Base-by-base conservation (phyloP, 495 filamentous ascomycete genomes). In the Penicillium paxilli region DNA sequence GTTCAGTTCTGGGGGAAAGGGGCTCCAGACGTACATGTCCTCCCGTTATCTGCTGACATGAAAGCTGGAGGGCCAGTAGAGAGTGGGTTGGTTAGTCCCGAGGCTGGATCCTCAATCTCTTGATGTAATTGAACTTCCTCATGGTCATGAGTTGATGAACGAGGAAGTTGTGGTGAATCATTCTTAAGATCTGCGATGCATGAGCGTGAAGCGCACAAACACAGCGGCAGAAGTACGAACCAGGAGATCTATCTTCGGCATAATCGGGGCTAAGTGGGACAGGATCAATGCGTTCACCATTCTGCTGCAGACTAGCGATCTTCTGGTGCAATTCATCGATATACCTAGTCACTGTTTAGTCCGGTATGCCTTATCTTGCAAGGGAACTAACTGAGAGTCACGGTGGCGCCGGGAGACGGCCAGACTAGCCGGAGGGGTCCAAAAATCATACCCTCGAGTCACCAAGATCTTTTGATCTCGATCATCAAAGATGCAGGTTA, bases 401-500 rank as follows among this genome's bases (percentile, higher is more conserved):
- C 8, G 20, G 35, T 38, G 35, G 21, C 40, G 40, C n/a, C n/a
- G 40, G 20, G 40, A n/a, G 20, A 14, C 28, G 30, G n/a, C n/a
- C n/a, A n/a, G n/a, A n/a, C 33, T 11, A 24, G 17, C 5, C 20
- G 40, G 40, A 19, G 44, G 9, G 40, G 6, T 11, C 2, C 25
- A 17, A 4, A 42, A 8, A 8, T 55, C 61, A 25, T 55, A 75
- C 70, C 68, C 71, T 49, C 63, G 59, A 35, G 72, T 75, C 6
- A 78, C 73, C 12, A 78, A 54, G 9, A 76, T 62, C 51, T 75
- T 78, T 44, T 76, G 72, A 33, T 74, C 67, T 8, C 67, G 62
- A 38, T 71, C 66, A 57, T 78, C 67, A 47, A 75, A 76, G 17
- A 65, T 49, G 41, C 72, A 75, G 0, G 66, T 51, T 21, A 78